Evolutionary conservation across 768 basidiomycete genomes (phyloP), one percentile per base, ranked within the genome.

Genomic region (Lepiota subincarnata): DNA sequence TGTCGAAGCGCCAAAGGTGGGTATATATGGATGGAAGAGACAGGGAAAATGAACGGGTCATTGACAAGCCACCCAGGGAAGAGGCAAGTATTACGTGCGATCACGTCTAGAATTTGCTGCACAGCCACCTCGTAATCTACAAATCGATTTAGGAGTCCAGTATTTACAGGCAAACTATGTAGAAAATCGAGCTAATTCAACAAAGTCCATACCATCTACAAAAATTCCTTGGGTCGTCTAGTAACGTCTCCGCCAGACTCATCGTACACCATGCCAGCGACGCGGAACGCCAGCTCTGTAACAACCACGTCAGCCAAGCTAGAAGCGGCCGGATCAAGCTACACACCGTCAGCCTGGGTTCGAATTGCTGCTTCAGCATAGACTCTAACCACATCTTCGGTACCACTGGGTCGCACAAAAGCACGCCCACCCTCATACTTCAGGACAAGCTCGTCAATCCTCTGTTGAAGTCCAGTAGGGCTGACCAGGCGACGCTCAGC

Each of bases 321-420:
- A 36, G 20, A 35, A n/a, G 42, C 40, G 11, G 38, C 19, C 52
- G n/a, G 34, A 26, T 43, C 11, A 36, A 26, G 39, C 18, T 2
- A 75, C 86, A 64, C 59, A 97, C 96, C 89, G 66, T 95, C 92
- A 16, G 89, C 92, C 60, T 87, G 85, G 12, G 79, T 68, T 56
- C 79, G 81, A 38, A 82, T 71, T 42, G 74, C 76, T 1, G 97
- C 96, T 68, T 99, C 97, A 1, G 95, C 97, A 64, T 98, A 99
- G 13, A 99, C 94, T 55, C 97, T 80, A 5, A 99, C 97, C 20
- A 96, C 95, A 63, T 99, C 95, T 68, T 99, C 97, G 19, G 97
- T 99, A 7, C 97, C 97, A 68, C 93, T 96, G 2, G 97, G 97
- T 53, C 97, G 71, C 14, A 98, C 97, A 64, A 99, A 99, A 22